Percentiles rank a stretch among this genome's conserved stretches.
Evolutionary conservation across 2,329 filamentous ascomycete genomes (phyloP).

Genomic region (Aurifilum marmelostoma): DNA sequence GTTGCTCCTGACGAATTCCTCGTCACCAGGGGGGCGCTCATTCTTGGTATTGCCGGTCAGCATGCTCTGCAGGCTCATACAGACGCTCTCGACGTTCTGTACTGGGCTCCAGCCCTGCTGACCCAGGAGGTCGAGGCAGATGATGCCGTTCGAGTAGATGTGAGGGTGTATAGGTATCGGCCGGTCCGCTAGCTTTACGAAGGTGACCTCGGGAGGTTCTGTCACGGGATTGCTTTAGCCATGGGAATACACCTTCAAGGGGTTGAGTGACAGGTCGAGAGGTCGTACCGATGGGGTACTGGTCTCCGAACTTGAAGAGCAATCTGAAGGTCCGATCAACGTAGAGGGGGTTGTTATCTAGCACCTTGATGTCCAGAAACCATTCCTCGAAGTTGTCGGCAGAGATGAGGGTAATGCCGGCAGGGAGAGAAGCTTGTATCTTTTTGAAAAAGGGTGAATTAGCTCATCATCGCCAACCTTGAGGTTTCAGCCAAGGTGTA

Average conservation of each 20-base stretch:
- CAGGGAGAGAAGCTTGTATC: conserved; percentile 62
- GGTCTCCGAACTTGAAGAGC: conserved; percentile 80
- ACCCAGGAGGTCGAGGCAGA: conserved; percentile 92
- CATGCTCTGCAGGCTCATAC: conserved; percentile 98
- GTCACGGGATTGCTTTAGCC: conserved; percentile 1
- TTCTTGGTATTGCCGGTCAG: conserved; percentile 91
- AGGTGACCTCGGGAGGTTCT: conserved; percentile 96
- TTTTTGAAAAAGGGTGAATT: conserved; percentile 36
- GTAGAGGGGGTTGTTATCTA: conserved; percentile 91
- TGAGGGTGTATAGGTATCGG: conserved; percentile 93
- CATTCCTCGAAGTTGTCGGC: conserved; percentile 87
- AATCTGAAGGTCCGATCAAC: conserved; percentile 77
- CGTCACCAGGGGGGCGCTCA: conserved; percentile 87
- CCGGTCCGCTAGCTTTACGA: conserved; percentile 66
- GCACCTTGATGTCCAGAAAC: conserved; percentile 87
- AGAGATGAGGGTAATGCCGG: conserved; percentile 76
- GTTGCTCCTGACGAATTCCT: conserved; percentile 84
- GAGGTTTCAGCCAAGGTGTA: background rate
- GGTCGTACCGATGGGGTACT: conserved; percentile 85
- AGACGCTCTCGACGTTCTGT: conserved; percentile 94
- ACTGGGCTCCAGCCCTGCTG: conserved; percentile 92
- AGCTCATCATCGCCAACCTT: conserved; percentile 5
- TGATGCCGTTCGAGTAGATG: conserved; percentile 98
- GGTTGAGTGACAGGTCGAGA: background rate
- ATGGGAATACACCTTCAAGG: background rate